These are phyloP conservation scores for Atkinsonella hypoxylon DNA, from an alignment of 2,329 filamentous ascomycete species.

Conservation along the genomic window DNA sequence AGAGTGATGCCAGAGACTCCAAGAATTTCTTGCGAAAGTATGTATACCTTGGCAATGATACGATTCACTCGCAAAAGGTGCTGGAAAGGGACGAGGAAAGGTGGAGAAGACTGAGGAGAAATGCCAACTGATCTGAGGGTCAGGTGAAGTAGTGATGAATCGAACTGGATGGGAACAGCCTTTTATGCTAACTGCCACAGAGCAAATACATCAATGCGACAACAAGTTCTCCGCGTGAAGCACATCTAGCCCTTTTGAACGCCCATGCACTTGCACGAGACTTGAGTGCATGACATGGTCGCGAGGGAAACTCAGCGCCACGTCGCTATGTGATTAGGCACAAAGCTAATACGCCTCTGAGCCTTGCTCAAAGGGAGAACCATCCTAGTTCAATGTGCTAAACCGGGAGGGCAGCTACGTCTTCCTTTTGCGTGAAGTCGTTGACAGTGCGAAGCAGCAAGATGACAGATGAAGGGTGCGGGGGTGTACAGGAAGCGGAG, in stretches of 20 bases:
- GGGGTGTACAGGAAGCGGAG: not conserved
- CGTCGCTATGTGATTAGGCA: not conserved
- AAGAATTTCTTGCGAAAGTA: not conserved
- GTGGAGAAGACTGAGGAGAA: no score
- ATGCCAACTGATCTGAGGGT: no score
- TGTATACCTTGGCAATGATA: not conserved
- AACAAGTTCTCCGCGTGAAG: not conserved
- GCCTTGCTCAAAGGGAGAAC: not conserved
- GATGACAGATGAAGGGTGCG: constrained; percentile 1
- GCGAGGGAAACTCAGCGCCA: not conserved
- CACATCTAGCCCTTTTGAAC: constrained; percentile 2
- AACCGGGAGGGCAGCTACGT: not conserved
- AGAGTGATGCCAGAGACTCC: not conserved
- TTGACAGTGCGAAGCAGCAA: not conserved
- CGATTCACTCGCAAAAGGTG: not conserved
- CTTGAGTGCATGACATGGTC: constrained; percentile 5
- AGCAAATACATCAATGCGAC: no score
- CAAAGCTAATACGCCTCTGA: not conserved
- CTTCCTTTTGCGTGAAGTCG: not conserved
- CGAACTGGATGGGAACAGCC: no score
- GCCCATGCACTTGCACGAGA: constrained; percentile 6
- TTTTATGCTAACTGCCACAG: no score
- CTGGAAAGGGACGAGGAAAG: no score
- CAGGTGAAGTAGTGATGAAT: no score
- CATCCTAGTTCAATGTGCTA: not conserved